Base-by-base conservation (phyloP, 2,329 filamentous ascomycete species). In the Coleophoma crateriformis region DNA sequence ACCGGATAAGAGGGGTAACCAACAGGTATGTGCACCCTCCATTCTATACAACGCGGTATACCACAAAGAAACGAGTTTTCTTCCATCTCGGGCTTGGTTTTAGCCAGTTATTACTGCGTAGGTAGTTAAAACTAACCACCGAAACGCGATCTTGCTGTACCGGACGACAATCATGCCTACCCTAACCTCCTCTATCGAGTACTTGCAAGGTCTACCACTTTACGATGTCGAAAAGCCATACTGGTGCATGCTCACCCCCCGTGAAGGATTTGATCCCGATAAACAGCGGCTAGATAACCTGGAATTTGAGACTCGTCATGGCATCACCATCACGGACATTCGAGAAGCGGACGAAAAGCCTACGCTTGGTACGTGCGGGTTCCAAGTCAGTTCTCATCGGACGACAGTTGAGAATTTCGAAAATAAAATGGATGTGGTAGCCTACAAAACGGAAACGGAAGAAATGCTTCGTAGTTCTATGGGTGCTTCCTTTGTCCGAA, bases 231-330 rank as follows among this genome's bases (percentile, higher is more conserved):
- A 54, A 19, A 58, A 58, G 43, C 52, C 56, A 35, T 58, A 56
- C 37, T 58, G 51, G 53, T 52, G 50, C 17, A 53, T 55, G n/a
- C 41, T 53, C 1, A 13, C 50, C 1, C 48, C 52, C 0, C 35
- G 47, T 19, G 49, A 57, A 70, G 41, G 49, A 6, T 60, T 53
- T 38, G 46, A 54, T 49, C 51, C 50, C 7, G 45, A 52, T 46
- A 34, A 43, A 3, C 34, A 54, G 6, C 48, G 51, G 19, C 34
- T 54, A 50, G 3, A 54, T 22, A 58, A 56, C 35, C 45, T 58
- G 1, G 54, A 58, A 41, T 56, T 54, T 39, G 54, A 54, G 35
- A 27, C 46, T 3, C 43, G 47, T 37, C 22, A 37, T 1, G 44
- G 47, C 7, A 53, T 58, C 12, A 7, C 11, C 3, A 54, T 58